Conservation (phyloP, 2,329 filamentous ascomycete genomes). For the Daldinia sp. region DNA sequence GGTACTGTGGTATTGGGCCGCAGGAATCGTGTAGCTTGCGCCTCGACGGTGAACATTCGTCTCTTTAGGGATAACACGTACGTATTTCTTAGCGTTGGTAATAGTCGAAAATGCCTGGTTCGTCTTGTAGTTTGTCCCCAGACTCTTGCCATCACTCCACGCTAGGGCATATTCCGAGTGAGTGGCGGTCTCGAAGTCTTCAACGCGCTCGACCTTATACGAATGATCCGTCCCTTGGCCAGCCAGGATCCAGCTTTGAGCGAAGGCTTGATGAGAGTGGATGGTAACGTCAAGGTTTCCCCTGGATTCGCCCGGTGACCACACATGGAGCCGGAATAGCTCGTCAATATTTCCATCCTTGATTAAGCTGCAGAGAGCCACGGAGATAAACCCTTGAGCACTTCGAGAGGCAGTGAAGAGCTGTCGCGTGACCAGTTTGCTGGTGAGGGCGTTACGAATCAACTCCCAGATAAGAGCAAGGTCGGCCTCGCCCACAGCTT, state of each 20-base stretch:
- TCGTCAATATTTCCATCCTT: slow-evolving; percentile 47
- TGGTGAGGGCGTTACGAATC: not conserved
- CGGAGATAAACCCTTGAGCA: slow-evolving; percentile 48
- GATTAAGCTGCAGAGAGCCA: slow-evolving; percentile 48
- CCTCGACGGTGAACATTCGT: slow-evolving; percentile 31
- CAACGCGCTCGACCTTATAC: slow-evolving; percentile 40
- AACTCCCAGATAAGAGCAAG: not conserved
- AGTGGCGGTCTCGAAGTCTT: slow-evolving; percentile 35
- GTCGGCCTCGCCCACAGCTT: not conserved
- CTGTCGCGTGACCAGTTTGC: not conserved
- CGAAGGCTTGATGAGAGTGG: slow-evolving; percentile 49
- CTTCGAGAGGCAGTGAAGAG: slow-evolving; percentile 39
- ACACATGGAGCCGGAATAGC: slow-evolving; percentile 49
- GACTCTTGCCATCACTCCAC: slow-evolving; percentile 42
- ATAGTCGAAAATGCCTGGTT: slow-evolving; percentile 43
- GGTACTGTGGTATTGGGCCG: slow-evolving; percentile 43
- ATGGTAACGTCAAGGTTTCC: slow-evolving; percentile 42
- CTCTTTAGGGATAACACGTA: slow-evolving; percentile 12
- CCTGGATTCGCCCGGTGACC: slow-evolving; percentile 46
- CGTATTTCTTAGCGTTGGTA: slow-evolving; percentile 39
- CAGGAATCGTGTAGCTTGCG: slow-evolving; percentile 45
- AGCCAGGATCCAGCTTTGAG: slow-evolving; percentile 50
- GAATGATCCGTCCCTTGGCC: slow-evolving; percentile 46
- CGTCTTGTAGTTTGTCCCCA: slow-evolving; percentile 38
- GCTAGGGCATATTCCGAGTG: slow-evolving; percentile 44